Evolutionary conservation across 2,329 filamentous ascomycete genomes (phyloP).

Genomic region (Escovopsis weberi): DNA sequence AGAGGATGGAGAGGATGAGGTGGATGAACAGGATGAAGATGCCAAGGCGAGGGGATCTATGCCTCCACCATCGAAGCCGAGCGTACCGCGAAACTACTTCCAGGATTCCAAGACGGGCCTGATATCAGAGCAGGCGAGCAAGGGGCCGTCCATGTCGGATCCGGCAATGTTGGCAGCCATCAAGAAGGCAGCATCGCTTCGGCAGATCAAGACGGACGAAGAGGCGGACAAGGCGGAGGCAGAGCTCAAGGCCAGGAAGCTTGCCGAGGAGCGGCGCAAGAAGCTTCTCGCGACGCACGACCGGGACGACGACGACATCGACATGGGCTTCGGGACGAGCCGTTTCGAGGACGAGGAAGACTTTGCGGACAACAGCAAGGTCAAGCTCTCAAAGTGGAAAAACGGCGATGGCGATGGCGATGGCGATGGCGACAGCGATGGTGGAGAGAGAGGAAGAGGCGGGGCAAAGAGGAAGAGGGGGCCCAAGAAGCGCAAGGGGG

Average conservation of each 20-base stretch:
- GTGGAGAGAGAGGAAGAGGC: conserved; percentile 25
- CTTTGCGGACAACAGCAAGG: conserved; percentile 46
- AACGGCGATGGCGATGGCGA: conserved; percentile 24
- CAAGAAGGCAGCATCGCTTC: conserved; percentile 63
- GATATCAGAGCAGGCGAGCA: conserved; percentile 35
- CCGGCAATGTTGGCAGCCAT: conserved; percentile 71
- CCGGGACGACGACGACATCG: conserved; percentile 79
- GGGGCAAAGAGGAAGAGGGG: conserved; percentile 53
- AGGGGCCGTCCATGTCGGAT: conserved; percentile 48
- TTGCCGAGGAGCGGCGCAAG: conserved; percentile 51
- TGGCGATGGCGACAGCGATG: conserved; percentile 12
- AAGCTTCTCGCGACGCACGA: conserved; percentile 61
- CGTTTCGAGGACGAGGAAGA: conserved; percentile 82
- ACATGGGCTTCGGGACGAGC: conserved; percentile 85
- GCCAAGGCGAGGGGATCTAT: conserved; percentile 18
- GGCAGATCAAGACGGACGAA: conserved; percentile 28
- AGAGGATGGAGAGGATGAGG: conserved; percentile 10
- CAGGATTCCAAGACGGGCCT: conserved; percentile 40
- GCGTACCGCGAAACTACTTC: conserved; percentile 45
- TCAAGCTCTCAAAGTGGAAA: conserved; percentile 56
- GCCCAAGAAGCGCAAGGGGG: conserved; percentile 61
- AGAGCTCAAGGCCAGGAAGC: conserved; percentile 27
- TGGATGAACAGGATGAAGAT: conserved; percentile 10
- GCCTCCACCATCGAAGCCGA: conserved; percentile 31
- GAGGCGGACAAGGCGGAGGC: conserved; percentile 24